These are phyloP conservation scores for Phoma sp. DNA, from an alignment of 2,329 filamentous ascomycete species.

Conservation along the genomic window DNA sequence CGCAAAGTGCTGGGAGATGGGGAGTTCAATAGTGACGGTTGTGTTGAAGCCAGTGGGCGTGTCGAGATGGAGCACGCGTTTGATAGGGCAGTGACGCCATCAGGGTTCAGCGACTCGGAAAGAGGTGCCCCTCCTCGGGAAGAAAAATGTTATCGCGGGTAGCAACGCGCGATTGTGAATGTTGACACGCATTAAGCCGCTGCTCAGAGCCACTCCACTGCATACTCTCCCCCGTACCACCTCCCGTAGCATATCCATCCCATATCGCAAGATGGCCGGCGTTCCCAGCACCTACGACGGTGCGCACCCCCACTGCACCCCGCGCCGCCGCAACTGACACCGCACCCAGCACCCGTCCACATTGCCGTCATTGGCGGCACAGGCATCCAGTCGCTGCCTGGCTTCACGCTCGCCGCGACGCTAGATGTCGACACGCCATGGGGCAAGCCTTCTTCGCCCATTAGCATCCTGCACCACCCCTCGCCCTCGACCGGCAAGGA, in stretches of 20 bases:
- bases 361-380: constrained; percentile 72
- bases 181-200: constrained; percentile 19
- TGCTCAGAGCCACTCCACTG: not conserved
- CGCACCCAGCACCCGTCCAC: constrained; percentile 52
- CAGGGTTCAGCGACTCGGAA: constrained; percentile 27
- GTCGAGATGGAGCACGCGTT: not conserved
- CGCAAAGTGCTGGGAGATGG: no score
- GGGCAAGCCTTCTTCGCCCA: constrained; percentile 77
- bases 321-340: constrained; percentile 15
- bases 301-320: constrained; percentile 16
- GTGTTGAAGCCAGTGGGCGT: no score
- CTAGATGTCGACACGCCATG: constrained; percentile 83
- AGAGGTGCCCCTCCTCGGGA: constrained; percentile 24
- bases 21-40: no score
- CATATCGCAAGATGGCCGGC: constrained; percentile 43
- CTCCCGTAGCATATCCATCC: constrained; percentile 26
- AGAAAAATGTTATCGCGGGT: constrained; percentile 25
- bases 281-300: constrained; percentile 43
- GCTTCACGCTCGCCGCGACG: constrained; percentile 82
- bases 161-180: constrained; percentile 23
- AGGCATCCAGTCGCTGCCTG: constrained; percentile 83
- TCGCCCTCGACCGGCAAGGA: constrained; percentile 68
- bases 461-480: constrained; percentile 87
- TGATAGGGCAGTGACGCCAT: constrained; percentile 29
- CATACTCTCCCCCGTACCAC: not conserved